Base-by-base conservation (phyloP, 2,329 filamentous ascomycete species). In the Verticillium albo-atrum region DNA sequence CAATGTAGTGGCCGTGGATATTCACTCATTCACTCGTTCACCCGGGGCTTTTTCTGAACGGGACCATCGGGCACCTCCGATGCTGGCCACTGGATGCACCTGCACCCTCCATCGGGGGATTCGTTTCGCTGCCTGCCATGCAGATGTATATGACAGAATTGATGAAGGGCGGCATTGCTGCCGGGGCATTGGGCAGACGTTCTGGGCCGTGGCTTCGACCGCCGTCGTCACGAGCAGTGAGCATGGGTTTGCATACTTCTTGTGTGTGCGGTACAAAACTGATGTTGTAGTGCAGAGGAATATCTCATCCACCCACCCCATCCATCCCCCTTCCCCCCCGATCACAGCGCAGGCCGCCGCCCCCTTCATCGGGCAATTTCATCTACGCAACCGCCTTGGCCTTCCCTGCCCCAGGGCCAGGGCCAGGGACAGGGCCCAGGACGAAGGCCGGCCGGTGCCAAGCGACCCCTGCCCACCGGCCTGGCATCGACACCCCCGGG, bases 321-420 rank as follows among this genome's bases (percentile, higher is more conserved):
- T 32, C 30, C 30, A 32, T 32, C 15, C 14, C 17, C 14, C 20
- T 12, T 23, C 42, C n/a, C 42, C 7, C 42, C 20, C 42, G 42
- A 47, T 47, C 20, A 47, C n/a, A 17, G 25, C 42, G 42, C 42
- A 56, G 54, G 23, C 61, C 56, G 17, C 55, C 25, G 55, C 63
- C 65, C 68, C 70, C 63, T 68, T 67, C 68, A 74, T 75, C 74
- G 73, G 74, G 72, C 74, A 76, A 76, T 76, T 77, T 76, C 70
- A 75, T 75, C 73, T 75, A 69, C 71, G 70, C 67, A 74, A 71
- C 68, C 68, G 68, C 70, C 67, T 63, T 68, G 66, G 69, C 65
- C 70, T 47, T 47, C 42, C 42, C n/a, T 47, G 42, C 42, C n/a
- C 42, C n/a, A 47, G 42, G 42, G n/a, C 7, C 42, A 42, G n/a